These are phyloP conservation scores for Rhizopogon hawkerae DNA, from an alignment of 1,284 basidiomycete genomes.

Conservation along the genomic window DNA sequence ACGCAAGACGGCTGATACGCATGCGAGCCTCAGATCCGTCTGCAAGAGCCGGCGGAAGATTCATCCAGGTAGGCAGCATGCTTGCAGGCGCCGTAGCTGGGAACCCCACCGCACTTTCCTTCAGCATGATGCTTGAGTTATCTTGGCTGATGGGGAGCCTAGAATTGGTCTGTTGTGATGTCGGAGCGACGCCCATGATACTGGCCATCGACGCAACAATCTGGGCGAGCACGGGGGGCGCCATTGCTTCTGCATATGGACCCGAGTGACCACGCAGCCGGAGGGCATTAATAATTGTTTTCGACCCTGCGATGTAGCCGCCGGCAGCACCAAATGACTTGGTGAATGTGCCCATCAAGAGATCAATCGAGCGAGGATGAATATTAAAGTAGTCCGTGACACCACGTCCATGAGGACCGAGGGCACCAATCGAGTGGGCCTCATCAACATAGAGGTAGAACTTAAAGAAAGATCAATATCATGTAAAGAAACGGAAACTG, in stretches of 20 bases:
- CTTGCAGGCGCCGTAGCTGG: slow-evolving; percentile 57
- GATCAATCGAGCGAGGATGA: slow-evolving; percentile 72
- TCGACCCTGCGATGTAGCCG: slow-evolving; percentile 83
- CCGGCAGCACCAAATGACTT: slow-evolving; percentile 96
- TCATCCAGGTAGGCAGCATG: slow-evolving; percentile 58
- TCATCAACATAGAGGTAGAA: slow-evolving; percentile 95
- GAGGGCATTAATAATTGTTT: slow-evolving; percentile 69
- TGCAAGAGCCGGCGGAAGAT: slow-evolving; percentile 54
- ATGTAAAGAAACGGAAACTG: slow-evolving; percentile 6
- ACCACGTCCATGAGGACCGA: slow-evolving; percentile 87
- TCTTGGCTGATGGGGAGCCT: slow-evolving; percentile 18
- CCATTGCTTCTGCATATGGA: slow-evolving; percentile 82
- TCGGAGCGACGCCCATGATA: slow-evolving; percentile 79
- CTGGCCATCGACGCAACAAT: slow-evolving; percentile 56
- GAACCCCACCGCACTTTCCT: slow-evolving; percentile 27
- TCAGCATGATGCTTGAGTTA: slow-evolving; percentile 7
- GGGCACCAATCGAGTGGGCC: slow-evolving; percentile 90
- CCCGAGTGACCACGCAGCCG: slow-evolving; percentile 76
- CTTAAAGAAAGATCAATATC: slow-evolving; percentile 31
- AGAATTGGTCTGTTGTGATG: slow-evolving; percentile 25
- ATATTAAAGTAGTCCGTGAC: slow-evolving; percentile 90
- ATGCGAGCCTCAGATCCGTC: slow-evolving; percentile 75
- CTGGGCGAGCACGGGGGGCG: slow-evolving; percentile 83
- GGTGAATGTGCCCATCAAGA: slow-evolving; percentile 97
- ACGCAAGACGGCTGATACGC: slow-evolving; percentile 78